phyloP scores from a whole-genome alignment of 148 eudicot species.

The Rhododendron henanense region DNA sequence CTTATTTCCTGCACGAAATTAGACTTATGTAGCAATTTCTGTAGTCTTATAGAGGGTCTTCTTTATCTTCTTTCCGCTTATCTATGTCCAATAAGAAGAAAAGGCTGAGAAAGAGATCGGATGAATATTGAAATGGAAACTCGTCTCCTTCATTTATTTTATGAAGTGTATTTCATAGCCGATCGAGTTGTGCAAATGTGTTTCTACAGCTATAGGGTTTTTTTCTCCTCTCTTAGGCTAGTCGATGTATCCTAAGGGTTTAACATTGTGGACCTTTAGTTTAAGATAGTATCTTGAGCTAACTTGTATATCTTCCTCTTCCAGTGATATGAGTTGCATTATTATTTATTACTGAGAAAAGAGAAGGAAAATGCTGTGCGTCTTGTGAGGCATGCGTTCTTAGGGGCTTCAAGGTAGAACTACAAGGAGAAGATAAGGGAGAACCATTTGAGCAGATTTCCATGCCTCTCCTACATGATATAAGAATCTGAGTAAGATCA shows the following conservation, averaged over 20 bases:
- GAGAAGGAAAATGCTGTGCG: background rate
- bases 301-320: background rate
- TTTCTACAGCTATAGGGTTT: background rate
- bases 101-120: background rate
- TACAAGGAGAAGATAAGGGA: background rate
- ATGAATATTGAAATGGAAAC: background rate
- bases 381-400: background rate
- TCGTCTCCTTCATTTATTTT: background rate
- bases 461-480: background rate
- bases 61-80: background rate
- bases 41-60: background rate
- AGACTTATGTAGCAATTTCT: background rate
- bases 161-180: background rate
- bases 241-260: background rate
- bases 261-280: background rate
- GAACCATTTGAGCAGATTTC: background rate
- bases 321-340: background rate
- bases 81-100: background rate
- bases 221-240: background rate
- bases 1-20: background rate
- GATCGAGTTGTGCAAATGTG: background rate
- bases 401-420: background rate
- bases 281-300: background rate
- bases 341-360: background rate
- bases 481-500: background rate